Evolutionary conservation across 306 rosid genomes (phyloP).

Genomic region (Luffa aegyptiaca): DNA sequence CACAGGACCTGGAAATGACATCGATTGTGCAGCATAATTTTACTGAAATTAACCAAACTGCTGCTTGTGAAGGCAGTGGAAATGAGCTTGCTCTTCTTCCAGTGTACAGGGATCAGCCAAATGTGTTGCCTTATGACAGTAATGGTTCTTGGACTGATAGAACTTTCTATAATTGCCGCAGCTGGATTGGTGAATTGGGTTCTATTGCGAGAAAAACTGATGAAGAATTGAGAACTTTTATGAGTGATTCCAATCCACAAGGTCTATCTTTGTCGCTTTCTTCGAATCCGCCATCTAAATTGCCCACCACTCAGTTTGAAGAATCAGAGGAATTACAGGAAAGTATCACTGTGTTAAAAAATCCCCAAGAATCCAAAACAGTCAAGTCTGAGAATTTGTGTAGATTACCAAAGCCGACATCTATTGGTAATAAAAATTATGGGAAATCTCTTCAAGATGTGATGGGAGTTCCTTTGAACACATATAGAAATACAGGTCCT

Average conservation of each 20-base stretch:
- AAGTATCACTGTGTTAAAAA: slow-evolving; percentile 1
- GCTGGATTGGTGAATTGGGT: slow-evolving; percentile 21
- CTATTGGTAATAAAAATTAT: slow-evolving; percentile 29
- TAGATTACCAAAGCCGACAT: slow-evolving; percentile 32
- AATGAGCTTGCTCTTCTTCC: slow-evolving; percentile 34
- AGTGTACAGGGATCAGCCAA: slow-evolving; percentile 26
- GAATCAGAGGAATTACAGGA: slow-evolving; percentile 27
- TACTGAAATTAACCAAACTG: slow-evolving; percentile 13
- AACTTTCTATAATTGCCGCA: slow-evolving; percentile 10
- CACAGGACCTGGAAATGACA: slow-evolving; percentile 25
- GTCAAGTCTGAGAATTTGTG: slow-evolving; percentile 13
- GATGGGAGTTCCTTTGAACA: slow-evolving; percentile 28
- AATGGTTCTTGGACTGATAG: slow-evolving; percentile 32
- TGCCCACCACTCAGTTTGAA: slow-evolving; percentile 24
- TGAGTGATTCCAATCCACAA: slow-evolving; percentile 49
- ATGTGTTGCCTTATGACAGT: slow-evolving; percentile 21
- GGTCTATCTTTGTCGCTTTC: slow-evolving; percentile 76
- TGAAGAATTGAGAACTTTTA: slow-evolving; percentile 14
- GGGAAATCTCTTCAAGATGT: slow-evolving; percentile 50
- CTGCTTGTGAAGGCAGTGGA: slow-evolving; percentile 23
- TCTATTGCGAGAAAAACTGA: slow-evolving; percentile 10
- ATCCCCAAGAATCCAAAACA: slow-evolving; percentile 15
- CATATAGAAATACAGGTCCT: slow-evolving; percentile 58
- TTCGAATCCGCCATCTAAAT: slow-evolving; percentile 42
- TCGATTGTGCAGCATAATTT: slow-evolving; percentile 17